Evolutionary conservation across 1,139 yeast species (phyloP).

Genomic region (Yamadazyma buinensis): DNA sequence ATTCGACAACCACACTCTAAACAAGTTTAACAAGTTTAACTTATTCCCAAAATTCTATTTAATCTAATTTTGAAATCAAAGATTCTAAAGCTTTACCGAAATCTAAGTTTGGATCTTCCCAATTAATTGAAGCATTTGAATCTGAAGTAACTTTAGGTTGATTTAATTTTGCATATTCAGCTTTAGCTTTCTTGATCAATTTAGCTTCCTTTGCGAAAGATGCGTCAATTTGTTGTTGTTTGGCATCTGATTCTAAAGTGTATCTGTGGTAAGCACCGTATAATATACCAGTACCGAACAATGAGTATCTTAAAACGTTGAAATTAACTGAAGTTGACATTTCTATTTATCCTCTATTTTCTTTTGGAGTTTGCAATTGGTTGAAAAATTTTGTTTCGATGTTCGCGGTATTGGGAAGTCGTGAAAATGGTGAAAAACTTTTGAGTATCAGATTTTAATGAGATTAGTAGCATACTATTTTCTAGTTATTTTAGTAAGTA

Average conservation of each 20-base stretch:
- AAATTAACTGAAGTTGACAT: constrained; percentile 21
- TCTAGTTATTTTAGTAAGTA: constrained; percentile 24
- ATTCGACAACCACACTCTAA: too few relatives aligned
- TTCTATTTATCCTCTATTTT: neutral
- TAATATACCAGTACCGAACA: constrained; percentile 82
- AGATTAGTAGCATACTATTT: constrained; percentile 4
- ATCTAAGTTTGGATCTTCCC: constrained; percentile 91
- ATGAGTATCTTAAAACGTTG: constrained; percentile 88
- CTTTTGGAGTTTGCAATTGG: constrained; percentile 3
- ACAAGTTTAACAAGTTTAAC: too few relatives aligned
- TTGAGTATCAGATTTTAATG: too few relatives aligned
- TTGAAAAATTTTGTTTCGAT: constrained; percentile 4
- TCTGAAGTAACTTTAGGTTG: constrained; percentile 37
- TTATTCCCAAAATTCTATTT: too few relatives aligned
- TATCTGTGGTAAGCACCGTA: constrained; percentile 89
- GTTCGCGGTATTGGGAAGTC: too few relatives aligned
- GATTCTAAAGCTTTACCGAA: constrained; percentile 53
- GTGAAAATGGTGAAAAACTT: too few relatives aligned
- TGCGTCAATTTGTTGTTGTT: constrained; percentile 52
- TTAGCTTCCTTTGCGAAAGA: constrained; percentile 67
- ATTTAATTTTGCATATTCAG: constrained; percentile 74
- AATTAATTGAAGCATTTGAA: constrained; percentile 50
- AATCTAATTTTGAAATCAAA: constrained; percentile 42
- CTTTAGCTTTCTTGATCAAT: constrained; percentile 83
- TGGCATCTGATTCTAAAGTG: constrained; percentile 59